A percentile compares a stretch with the other conserved stretches of the same genome.
phyloP scores from a whole-genome alignment of 78 protist species.

The Diacronema lutheri region DNA sequence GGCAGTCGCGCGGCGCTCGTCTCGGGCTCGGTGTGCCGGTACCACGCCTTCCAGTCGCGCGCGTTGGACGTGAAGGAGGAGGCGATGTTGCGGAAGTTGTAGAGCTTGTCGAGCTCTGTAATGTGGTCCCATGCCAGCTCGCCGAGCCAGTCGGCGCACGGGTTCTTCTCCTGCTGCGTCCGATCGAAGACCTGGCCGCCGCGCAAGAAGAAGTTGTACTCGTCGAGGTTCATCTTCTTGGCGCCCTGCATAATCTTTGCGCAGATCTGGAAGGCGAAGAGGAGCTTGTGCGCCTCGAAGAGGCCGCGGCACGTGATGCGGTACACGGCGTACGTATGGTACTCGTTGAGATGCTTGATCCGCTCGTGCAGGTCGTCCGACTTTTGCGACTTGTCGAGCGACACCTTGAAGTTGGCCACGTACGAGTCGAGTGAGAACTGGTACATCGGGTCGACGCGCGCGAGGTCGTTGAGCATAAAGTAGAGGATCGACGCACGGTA shows the following conservation, averaged over 20 bases:
- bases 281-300: conserved; percentile 84
- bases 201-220: conserved; percentile 74
- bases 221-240: conserved; percentile 49
- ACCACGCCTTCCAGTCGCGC: conserved; percentile 82
- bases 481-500: conserved; percentile 76
- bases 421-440: conserved; percentile 82
- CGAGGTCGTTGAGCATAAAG: conserved; percentile 75
- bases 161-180: conserved; percentile 57
- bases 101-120: conserved; percentile 65
- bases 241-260: conserved; percentile 51
- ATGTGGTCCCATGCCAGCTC: conserved; percentile 80
- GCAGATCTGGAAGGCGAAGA: conserved; percentile 82
- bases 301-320: conserved; percentile 74
- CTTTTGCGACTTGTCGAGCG: conserved; percentile 42
- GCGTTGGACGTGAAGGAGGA: conserved; percentile 52
- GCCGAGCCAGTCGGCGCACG: conserved; percentile 68
- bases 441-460: conserved; percentile 86
- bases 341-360: conserved; percentile 53
- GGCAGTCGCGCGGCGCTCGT: conserved; percentile 54
- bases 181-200: conserved; percentile 78
- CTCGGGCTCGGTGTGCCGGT: conserved; percentile 67
- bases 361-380: conserved; percentile 41
- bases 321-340: conserved; percentile 66
- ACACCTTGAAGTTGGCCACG: conserved; percentile 45
- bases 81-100: conserved; percentile 51